Conservation (phyloP, 1,284 basidiomycete species). For the Trametes sp. region DNA sequence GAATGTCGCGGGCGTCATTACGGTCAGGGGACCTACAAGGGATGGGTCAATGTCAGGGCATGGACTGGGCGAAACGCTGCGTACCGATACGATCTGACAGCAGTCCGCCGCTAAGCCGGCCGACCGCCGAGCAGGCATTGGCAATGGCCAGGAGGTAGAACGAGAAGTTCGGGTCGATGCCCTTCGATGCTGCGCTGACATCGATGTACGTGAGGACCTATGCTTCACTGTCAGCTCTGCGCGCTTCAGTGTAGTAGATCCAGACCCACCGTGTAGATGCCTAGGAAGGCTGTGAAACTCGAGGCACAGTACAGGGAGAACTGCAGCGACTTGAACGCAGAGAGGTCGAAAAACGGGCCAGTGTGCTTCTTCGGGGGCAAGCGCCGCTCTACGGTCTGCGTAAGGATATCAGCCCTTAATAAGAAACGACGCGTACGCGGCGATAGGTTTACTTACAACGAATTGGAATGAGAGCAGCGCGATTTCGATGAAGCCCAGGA, state of each 20-base stretch:
- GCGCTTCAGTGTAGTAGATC: not conserved
- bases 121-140: conserved; percentile 51
- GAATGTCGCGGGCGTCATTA: conserved; percentile 61
- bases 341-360: conserved; percentile 59
- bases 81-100: conserved; percentile 50
- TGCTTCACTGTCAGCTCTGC: not conserved
- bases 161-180: conserved; percentile 46
- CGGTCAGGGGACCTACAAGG: conserved; percentile 55
- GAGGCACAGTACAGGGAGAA: conserved; percentile 55
- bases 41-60: not conserved
- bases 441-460: conserved; percentile 41
- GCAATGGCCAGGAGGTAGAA: conserved; percentile 58
- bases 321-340: conserved; percentile 54
- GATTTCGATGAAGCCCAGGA: conserved; percentile 61
- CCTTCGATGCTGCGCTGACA: conserved; percentile 47
- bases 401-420: conserved; percentile 32
- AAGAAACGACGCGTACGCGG: conserved; percentile 16
- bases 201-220: conserved; percentile 60
- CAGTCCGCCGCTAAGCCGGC: conserved; percentile 50
- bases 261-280: conserved; percentile 58
- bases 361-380: conserved; percentile 55
- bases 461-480: conserved; percentile 52
- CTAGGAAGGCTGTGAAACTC: conserved; percentile 58
- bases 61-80: conserved; percentile 9
- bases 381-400: conserved; percentile 55